Evolutionary conservation across 495 filamentous ascomycete species (phyloP), one percentile per base, ranked within the genome.

Genomic region (Sabuloglossum arenarium): DNA sequence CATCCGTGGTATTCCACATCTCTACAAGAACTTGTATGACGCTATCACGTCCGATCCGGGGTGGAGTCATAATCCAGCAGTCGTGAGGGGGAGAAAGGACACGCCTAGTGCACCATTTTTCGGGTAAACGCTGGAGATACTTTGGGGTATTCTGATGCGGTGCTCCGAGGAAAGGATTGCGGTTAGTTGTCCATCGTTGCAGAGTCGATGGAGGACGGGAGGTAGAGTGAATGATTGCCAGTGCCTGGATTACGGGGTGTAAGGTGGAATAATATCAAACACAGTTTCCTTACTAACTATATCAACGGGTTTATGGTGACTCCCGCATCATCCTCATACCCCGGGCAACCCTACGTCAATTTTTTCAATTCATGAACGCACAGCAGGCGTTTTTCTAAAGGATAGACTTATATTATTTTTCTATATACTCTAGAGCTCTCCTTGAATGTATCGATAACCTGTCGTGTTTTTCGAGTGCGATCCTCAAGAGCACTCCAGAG

Each of bases 71-170:
- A 16, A 62, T 62, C 29, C 63, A 62, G 60, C 32, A 25, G 64
- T 59, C 58, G 50, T 56, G 14, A 57, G 57, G 31, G 63, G 59
- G 0, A 56, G 68, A 19, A 31, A 53, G 47, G 68, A 74, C 57
- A 50, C 32, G 12, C 56, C 67, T 47, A 60, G 65, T 58, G 60
- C 59, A 14, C 70, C 71, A 0, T 62, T 56, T 34, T 68, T 73
- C 32, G 70, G 70, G 19, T 72, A 68, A 56, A 66, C 66, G n/a
- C 50, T 74, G 39, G 71, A 74, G n/a, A 86, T 88, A 66, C 93
- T 90, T 60, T 85, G 81, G 3, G 79, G 76, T 9, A 79, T 86
- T 39, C 88, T 87, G 60, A 94, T 91, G 39, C 87, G 77, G 68
- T 94, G 88, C 66, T 79, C 74, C 21, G 78, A 67, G 19, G 56